Evolutionary conservation across 306 rosid genomes (phyloP).

Genomic region (Macrotyloma uniflorum): DNA sequence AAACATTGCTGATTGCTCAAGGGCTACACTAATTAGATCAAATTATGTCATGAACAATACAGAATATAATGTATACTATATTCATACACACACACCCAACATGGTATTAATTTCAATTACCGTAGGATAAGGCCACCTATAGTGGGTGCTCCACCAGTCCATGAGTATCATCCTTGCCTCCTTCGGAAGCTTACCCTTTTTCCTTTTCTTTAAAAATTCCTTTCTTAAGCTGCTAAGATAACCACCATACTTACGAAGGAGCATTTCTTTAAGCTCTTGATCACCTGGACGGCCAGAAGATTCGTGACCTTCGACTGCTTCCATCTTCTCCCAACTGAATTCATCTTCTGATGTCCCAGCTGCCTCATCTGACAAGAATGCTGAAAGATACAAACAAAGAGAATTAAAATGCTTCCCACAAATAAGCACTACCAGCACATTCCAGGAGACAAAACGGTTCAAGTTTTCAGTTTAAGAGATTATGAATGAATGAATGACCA

Average conservation of each 20-base stretch:
- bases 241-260: conserved; percentile 81
- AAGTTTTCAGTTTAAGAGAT: not conserved
- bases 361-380: conserved; percentile 43
- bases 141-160: conserved; percentile 80
- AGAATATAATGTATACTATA: not conserved
- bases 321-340: conserved; percentile 48
- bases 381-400: not conserved
- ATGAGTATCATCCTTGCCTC: conserved; percentile 64
- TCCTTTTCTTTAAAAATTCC: conserved; percentile 71
- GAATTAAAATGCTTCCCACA: not conserved
- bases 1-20: not conserved
- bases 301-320: conserved; percentile 41
- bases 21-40: not conserved
- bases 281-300: conserved; percentile 36
- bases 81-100: too few relatives aligned
- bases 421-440: not conserved
- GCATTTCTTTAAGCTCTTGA: conserved; percentile 72
- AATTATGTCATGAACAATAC: not conserved
- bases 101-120: conserved; percentile 40
- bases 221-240: conserved; percentile 69
- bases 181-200: conserved; percentile 90
- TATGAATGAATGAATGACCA: not conserved
- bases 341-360: conserved; percentile 53
- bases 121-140: conserved; percentile 92
- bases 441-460: not conserved